Percentiles rank a stretch among this genome's conserved stretches.
Conservation (phyloP, 306 rosid species). For the Cyclanthera cordifolia region DNA sequence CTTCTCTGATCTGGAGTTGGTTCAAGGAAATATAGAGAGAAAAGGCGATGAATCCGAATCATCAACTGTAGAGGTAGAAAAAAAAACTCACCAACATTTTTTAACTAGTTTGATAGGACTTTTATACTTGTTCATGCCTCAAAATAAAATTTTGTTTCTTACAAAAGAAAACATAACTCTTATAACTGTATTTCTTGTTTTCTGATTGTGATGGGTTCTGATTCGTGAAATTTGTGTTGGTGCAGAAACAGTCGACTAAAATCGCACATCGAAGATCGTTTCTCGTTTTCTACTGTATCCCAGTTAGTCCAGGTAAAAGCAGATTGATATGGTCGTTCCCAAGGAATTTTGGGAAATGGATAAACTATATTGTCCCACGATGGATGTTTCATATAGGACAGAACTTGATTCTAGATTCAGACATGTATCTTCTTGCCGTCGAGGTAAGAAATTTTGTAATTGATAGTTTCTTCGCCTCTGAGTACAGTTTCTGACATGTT, state of each 20-base stretch:
- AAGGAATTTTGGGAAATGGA: conserved; percentile 12
- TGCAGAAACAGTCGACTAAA: background rate
- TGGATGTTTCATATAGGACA: conserved; percentile 14
- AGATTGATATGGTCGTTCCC: conserved; percentile 20
- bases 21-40: conserved; percentile 15
- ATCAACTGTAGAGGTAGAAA: conserved; percentile 40
- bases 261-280: background rate
- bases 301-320: conserved; percentile 21
- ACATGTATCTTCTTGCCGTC: conserved; percentile 9
- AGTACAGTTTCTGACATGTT: background rate
- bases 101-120: no score
- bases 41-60: conserved; percentile 26
- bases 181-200: background rate
- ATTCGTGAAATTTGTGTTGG: background rate
- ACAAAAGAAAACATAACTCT: background rate
- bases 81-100: no score
- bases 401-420: conserved; percentile 16
- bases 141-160: no score
- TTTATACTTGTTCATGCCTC: no score
- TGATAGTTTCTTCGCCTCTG: background rate
- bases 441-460: background rate
- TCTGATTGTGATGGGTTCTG: background rate
- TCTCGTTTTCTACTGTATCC: conserved; percentile 14
- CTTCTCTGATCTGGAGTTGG: conserved; percentile 19
- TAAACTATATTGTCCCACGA: conserved; percentile 10